Evolutionary conservation across 2,329 filamentous ascomycete genomes (phyloP), one percentile per base, ranked within the genome.

Genomic region (Fusarium chlamydosporum): DNA sequence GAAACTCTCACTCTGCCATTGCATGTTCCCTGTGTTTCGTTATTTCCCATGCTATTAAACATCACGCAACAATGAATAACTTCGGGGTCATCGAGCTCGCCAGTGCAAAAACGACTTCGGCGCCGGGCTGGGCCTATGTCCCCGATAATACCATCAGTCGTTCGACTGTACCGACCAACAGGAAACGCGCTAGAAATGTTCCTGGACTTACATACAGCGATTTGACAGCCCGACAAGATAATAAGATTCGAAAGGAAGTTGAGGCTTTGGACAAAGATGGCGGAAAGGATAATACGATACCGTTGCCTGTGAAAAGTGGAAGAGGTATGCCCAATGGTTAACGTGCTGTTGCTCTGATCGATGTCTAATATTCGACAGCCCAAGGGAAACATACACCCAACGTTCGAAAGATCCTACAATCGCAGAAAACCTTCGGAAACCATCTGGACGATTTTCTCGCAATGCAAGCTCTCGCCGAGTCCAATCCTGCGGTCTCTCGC

Each of bases 51-150:
- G 56, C 42, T 54, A 15, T 34, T 12, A 16, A n/a, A 42, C 12
- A 20, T 23, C 29, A 55, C 20, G 26, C 63, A 62, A 77, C 55
- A 46, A 90, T 89, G 85, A 86, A 88, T 76, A 88, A 89, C 74
- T 91, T 91, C 71, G 91, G 92, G 74, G 93, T 98, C 74, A 90
- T 96, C 79, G 91, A 97, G 72, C 83, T 97, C 59, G 92, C 93
- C 35, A 89, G 88, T 75, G 83, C 89, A 29, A 89, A 88, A 65
- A 89, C 89, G 16, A 87, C 88, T 43, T 83, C 86, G 43, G 92
- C 93, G 2, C 94, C 95, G 1, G 95, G 95, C 75, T 98, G 94
- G 91, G 93, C 93, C 13, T 97, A 97, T 77, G 92, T 97, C 2
- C 90, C 94, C 31, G 93, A 97, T 76, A 89, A 87, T 76, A 86